phyloP scores from a whole-genome alignment of 2,329 filamentous ascomycete species.

The Drechslerella coelobrocha region DNA sequence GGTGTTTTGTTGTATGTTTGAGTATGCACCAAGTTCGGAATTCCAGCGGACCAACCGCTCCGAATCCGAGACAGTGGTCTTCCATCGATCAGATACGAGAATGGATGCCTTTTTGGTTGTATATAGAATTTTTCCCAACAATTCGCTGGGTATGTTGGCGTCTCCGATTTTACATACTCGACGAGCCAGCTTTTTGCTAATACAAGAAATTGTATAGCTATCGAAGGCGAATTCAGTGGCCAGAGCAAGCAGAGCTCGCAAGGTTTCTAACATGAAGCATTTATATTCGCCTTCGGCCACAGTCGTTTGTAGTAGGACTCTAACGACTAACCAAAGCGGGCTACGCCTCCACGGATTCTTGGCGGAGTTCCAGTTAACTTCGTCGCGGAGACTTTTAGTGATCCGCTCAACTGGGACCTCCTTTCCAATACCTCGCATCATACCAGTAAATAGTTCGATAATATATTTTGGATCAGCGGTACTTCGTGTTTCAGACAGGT shows the following conservation, averaged over 20 bases:
- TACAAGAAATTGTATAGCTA: conserved; percentile 20
- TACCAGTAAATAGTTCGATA: conserved; percentile 62
- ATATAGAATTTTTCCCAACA: not conserved
- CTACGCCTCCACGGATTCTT: conserved; percentile 62
- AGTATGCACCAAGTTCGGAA: not conserved
- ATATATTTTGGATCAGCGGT: conserved; percentile 63
- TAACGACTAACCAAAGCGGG: conserved; percentile 64
- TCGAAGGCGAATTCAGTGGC: conserved; percentile 52
- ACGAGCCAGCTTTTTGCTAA: conserved; percentile 54
- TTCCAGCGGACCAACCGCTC: conserved; percentile 1
- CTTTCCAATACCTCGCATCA: conserved; percentile 60
- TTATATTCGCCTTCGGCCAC: conserved; percentile 17
- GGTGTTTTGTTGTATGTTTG: not conserved
- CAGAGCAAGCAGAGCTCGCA: conserved; percentile 55
- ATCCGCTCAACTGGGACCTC: conserved; percentile 55
- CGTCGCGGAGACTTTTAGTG: conserved; percentile 65
- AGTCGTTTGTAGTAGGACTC: conserved; percentile 62
- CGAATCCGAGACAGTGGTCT: not conserved
- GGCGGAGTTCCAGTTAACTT: conserved; percentile 60
- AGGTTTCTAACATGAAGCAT: conserved; percentile 57
- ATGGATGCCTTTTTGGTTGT: not conserved
- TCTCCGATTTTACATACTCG: conserved; percentile 61
- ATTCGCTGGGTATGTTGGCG: conserved; percentile 59
- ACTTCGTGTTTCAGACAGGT: conserved; percentile 61
- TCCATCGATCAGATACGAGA: conserved; percentile 10